phyloP scores from a whole-genome alignment of 768 basidiomycete species.

The Ramaria sp. region DNA sequence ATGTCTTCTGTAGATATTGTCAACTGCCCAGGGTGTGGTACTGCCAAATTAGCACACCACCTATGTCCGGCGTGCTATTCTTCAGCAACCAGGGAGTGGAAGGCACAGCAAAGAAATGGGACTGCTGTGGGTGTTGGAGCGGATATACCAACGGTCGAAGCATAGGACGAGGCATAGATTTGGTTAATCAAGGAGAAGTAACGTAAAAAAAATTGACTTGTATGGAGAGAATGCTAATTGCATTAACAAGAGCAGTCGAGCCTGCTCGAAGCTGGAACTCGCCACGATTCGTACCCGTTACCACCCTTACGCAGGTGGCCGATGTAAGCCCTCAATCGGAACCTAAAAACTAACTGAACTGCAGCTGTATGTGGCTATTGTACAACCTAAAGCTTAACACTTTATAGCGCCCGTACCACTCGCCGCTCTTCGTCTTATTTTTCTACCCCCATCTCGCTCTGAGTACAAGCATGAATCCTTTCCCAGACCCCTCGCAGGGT shows the following conservation, averaged over 20 bases:
- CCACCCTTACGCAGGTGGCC: too few relatives aligned
- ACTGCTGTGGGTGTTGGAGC: not conserved
- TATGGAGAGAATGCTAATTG: not conserved
- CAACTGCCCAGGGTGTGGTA: constrained; percentile 83
- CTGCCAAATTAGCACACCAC: constrained; percentile 81
- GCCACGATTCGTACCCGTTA: too few relatives aligned
- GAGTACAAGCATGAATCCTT: too few relatives aligned
- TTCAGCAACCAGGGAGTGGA: constrained; percentile 56
- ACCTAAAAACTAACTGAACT: too few relatives aligned
- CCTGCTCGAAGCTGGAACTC: too few relatives aligned
- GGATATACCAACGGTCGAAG: not conserved
- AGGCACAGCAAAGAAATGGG: constrained; percentile 22
- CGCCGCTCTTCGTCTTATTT: too few relatives aligned
- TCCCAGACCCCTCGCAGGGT: too few relatives aligned
- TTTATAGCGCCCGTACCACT: too few relatives aligned
- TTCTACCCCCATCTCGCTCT: too few relatives aligned
- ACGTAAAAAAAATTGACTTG: not conserved
- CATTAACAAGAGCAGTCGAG: not conserved
- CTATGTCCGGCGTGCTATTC: constrained; percentile 77
- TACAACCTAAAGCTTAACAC: too few relatives aligned
- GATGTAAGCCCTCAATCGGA: too few relatives aligned
- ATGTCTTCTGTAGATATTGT: constrained; percentile 57
- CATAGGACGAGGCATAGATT: not conserved
- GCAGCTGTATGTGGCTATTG: too few relatives aligned
- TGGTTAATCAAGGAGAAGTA: not conserved